These are phyloP conservation scores for Acrasis kona DNA, from an alignment of 78 protist genomes.

Conservation along the genomic window DNA sequence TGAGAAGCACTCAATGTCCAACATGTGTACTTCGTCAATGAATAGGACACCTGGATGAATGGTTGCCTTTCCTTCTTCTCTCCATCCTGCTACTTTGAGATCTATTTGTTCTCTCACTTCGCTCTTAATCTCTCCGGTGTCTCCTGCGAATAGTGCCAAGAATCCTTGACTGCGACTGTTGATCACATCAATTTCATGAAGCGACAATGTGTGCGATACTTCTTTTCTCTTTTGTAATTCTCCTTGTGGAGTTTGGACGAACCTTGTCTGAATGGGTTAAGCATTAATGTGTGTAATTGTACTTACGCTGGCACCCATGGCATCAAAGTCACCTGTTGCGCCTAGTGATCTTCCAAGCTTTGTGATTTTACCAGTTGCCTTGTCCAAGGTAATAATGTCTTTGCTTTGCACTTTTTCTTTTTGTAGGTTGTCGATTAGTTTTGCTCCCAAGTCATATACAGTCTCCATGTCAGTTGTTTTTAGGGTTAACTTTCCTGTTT, in stretches of 20 bases:
- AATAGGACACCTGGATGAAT: slow-evolving; percentile 97
- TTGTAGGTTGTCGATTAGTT: slow-evolving; percentile 95
- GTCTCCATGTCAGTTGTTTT: slow-evolving; percentile 99
- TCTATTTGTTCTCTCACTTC: slow-evolving; percentile 90
- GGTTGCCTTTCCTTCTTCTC: slow-evolving; percentile 95
- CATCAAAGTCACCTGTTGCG: slow-evolving; percentile 88
- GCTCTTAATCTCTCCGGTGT: slow-evolving; percentile 65
- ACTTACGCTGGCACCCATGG: slow-evolving; percentile 73
- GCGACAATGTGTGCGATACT: slow-evolving; percentile 86
- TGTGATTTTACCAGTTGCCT: slow-evolving; percentile 89
- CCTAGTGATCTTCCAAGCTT: slow-evolving; percentile 90
- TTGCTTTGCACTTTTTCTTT: slow-evolving; percentile 89
- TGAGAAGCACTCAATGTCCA: slow-evolving; percentile 98
- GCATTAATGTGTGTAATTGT: too few relatives aligned
- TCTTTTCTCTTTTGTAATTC: slow-evolving; percentile 90
- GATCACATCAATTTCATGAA: slow-evolving; percentile 98
- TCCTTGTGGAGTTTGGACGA: slow-evolving; percentile 86
- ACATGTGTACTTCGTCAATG: slow-evolving; percentile 98
- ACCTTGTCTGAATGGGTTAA: too few relatives aligned
- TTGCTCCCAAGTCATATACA: slow-evolving; percentile 90
- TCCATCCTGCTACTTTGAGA: slow-evolving; percentile 92
- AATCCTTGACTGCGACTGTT: slow-evolving; percentile 92
- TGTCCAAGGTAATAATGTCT: slow-evolving; percentile 85
- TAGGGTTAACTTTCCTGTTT: slow-evolving; percentile 90
- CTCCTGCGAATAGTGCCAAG: slow-evolving; percentile 94